Percentiles rank a stretch among this genome's conserved stretches.
Conservation (phyloP, 2,329 filamentous ascomycete genomes). For the Ceratocystis diversiconidia region DNA sequence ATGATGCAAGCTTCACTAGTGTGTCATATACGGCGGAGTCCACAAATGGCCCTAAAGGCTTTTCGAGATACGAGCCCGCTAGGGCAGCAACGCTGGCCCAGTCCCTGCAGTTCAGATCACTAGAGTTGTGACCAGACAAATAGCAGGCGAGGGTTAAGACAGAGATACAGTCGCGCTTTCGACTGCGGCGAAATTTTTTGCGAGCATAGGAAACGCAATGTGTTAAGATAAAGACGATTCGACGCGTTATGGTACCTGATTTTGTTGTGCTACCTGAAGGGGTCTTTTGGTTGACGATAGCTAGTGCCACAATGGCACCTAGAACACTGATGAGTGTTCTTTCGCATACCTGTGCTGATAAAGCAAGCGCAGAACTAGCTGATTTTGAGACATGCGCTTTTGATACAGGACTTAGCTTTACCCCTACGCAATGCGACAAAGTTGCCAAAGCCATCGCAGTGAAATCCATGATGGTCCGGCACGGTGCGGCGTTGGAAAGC, state of each 20-base stretch:
- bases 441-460: constrained; percentile 12
- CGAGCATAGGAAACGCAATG: constrained; percentile 6
- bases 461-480: constrained; percentile 17
- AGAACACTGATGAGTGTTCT: constrained; percentile 15
- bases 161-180: constrained; percentile 10
- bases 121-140: constrained; percentile 1
- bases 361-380: neutral
- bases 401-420: neutral
- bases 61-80: neutral
- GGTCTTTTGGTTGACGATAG: constrained; percentile 8
- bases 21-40: constrained; percentile 22
- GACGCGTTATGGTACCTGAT: constrained; percentile 8
- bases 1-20: constrained; percentile 30
- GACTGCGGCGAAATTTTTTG: constrained; percentile 7
- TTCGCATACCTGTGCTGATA: constrained; percentile 9
- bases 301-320: constrained; percentile 10
- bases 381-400: neutral
- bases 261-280: neutral
- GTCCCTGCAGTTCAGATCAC: neutral
- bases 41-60: neutral
- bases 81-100: constrained; percentile 5
- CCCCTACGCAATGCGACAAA: constrained; percentile 6
- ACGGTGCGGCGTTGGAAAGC: constrained; percentile 3
- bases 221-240: constrained; percentile 11
- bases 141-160: constrained; percentile 8